A percentile compares a stretch with the other conserved stretches of the same genome.
Evolutionary conservation across 2,329 filamentous ascomycete genomes (phyloP).

Genomic region (Neofusicoccum sp.): DNA sequence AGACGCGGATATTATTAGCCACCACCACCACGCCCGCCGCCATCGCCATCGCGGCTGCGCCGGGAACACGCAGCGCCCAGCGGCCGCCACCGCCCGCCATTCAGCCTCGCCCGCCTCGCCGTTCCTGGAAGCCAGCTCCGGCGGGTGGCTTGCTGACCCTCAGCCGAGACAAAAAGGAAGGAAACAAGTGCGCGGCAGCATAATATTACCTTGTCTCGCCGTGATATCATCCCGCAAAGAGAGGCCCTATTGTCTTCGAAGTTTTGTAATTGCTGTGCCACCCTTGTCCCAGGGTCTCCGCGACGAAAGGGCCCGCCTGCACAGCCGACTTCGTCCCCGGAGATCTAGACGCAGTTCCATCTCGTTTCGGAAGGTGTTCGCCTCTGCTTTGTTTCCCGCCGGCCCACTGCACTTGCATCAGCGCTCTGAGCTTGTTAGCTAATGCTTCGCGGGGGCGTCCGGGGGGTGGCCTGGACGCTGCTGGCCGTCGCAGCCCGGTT

Average conservation of each 20-base stretch:
- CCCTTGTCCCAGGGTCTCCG: conserved; percentile 1
- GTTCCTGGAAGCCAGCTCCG: not conserved
- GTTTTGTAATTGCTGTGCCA: conserved; percentile 17
- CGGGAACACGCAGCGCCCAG: conserved; percentile 1
- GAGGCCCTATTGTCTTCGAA: conserved; percentile 6
- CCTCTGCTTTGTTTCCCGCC: conserved; percentile 7
- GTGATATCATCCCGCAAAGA: conserved; percentile 8
- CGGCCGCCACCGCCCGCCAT: not conserved
- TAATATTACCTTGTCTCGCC: conserved; percentile 7
- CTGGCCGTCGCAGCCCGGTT: not conserved
- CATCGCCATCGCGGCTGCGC: not conserved
- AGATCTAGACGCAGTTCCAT: not conserved
- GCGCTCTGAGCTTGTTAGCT: not conserved
- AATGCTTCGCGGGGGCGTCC: not conserved
- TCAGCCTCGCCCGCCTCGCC: not conserved
- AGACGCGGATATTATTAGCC: conserved; percentile 13
- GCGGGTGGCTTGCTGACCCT: not conserved
- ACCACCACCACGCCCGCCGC: not conserved
- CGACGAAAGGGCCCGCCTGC: not conserved
- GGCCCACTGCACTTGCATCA: not conserved
- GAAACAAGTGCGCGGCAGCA: not conserved
- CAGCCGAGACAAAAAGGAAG: not conserved
- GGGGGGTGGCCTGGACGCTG: conserved; percentile 3
- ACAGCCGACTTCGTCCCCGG: not conserved
- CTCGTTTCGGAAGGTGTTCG: conserved; percentile 10